A percentile compares a stretch with the other conserved stretches of the same genome.
Conservation (phyloP, 108 stramenopile species). For the Pseudonitzschia multistriata region DNA sequence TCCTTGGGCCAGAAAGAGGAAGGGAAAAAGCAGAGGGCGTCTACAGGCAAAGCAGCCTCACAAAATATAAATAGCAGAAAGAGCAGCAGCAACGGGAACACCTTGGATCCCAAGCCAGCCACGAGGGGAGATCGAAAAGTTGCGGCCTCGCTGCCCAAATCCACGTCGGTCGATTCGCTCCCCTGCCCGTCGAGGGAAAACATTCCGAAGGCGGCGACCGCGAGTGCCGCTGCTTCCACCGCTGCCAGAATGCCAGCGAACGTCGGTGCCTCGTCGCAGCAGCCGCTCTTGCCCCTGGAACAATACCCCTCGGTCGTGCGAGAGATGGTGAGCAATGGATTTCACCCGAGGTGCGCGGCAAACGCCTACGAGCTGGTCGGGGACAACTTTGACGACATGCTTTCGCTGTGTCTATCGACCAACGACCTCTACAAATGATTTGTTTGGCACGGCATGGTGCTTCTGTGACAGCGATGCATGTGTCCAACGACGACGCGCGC, state of each 20-base stretch:
- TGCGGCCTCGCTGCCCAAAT: slow-evolving; percentile 15
- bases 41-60: slow-evolving; percentile 17
- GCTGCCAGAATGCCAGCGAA: slow-evolving; percentile 15
- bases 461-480: no score
- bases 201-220: slow-evolving; percentile 10
- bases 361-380: slow-evolving; percentile 80
- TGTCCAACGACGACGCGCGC: no score
- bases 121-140: slow-evolving; percentile 17
- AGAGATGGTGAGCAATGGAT: slow-evolving; percentile 87
- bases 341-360: slow-evolving; percentile 63
- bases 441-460: no score
- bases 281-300: slow-evolving; percentile 35
- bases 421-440: background rate
- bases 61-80: background rate
- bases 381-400: slow-evolving; percentile 80
- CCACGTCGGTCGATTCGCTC: slow-evolving; percentile 6
- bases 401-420: slow-evolving; percentile 56
- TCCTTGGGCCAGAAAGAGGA: slow-evolving; percentile 53
- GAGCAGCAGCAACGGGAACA: background rate
- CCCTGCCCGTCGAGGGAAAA: slow-evolving; percentile 8
- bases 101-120: background rate
- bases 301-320: slow-evolving; percentile 78
- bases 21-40: slow-evolving; percentile 54
- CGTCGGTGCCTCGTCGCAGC: background rate
- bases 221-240: slow-evolving; percentile 28